These are phyloP conservation scores for Erodium moschatum DNA, from an alignment of 441 rosid species.

Conservation along the genomic window DNA sequence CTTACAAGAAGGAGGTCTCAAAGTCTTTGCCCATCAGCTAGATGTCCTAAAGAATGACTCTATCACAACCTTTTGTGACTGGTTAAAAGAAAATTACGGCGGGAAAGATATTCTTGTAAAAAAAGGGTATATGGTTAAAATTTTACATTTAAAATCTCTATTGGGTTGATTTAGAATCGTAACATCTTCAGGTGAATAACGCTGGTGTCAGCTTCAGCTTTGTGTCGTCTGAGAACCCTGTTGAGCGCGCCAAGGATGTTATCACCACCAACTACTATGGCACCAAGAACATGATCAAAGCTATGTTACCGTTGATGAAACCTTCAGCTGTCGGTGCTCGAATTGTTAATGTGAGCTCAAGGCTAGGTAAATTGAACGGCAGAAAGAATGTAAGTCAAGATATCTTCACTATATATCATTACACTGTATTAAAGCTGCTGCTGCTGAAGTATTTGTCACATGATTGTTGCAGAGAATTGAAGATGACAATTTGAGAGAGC, in stretches of 20 bases:
- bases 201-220: slow-evolving; percentile 83
- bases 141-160: no score
- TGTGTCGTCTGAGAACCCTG: slow-evolving; percentile 57
- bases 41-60: slow-evolving; percentile 52
- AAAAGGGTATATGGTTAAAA: no score
- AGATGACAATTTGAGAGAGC: slow-evolving; percentile 48
- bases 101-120: slow-evolving; percentile 63
- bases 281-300: slow-evolving; percentile 58
- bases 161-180: no score
- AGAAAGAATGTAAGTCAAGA: slow-evolving; percentile 61
- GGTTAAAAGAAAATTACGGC: slow-evolving; percentile 54
- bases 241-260: slow-evolving; percentile 51
- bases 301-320: slow-evolving; percentile 81
- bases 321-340: slow-evolving; percentile 67
- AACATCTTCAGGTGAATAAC: slow-evolving; percentile 63
- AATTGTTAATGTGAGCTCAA: slow-evolving; percentile 70
- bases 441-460: no score
- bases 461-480: no score
- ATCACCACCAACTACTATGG: slow-evolving; percentile 67
- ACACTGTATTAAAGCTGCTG: not conserved
- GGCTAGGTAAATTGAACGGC: slow-evolving; percentile 68
- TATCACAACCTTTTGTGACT: slow-evolving; percentile 40
- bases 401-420: not conserved
- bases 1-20: slow-evolving; percentile 55
- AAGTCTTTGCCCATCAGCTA: slow-evolving; percentile 59